phyloP scores from a whole-genome alignment of 129 eudicot species.

The Artemisia tridentata region DNA sequence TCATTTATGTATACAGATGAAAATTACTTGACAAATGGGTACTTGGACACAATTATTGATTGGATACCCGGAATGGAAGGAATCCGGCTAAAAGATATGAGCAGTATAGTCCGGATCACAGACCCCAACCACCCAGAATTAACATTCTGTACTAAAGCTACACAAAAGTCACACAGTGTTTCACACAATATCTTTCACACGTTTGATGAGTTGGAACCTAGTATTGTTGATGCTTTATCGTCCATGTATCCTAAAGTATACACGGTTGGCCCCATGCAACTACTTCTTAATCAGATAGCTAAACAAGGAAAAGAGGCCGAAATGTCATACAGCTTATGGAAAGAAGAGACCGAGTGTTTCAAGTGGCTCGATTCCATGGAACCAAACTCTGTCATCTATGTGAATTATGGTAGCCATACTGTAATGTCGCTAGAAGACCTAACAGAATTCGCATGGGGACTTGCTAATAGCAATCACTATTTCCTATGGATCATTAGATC shows the following conservation, averaged over 20 bases:
- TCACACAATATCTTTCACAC: conserved; percentile 24
- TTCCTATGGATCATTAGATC: conserved; percentile 28
- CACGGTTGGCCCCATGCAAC: conserved; percentile 28
- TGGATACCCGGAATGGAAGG: conserved; percentile 23
- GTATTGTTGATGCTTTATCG: conserved; percentile 22
- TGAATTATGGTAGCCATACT: conserved; percentile 24
- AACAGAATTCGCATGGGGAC: conserved; percentile 27
- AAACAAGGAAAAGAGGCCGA: conserved; percentile 3
- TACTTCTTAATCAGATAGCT: conserved; percentile 22
- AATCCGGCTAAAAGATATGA: conserved; percentile 17
- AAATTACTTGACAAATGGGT: conserved; percentile 20
- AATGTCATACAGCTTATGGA: conserved; percentile 14
- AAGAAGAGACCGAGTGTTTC: conserved; percentile 24
- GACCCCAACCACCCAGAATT: neutral
- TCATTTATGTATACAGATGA: neutral
- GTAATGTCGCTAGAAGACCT: conserved; percentile 15
- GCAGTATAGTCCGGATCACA: neutral
- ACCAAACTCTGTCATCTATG: conserved; percentile 17
- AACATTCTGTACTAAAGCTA: neutral
- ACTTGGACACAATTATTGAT: neutral
- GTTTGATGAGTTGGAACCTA: conserved; percentile 24
- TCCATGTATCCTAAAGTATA: conserved; percentile 16
- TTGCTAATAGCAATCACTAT: conserved; percentile 22
- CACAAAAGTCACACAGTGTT: neutral
- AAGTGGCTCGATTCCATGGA: conserved; percentile 27